Conservation (phyloP, 208 protist species). For the Leptomonas seymouri region DNA sequence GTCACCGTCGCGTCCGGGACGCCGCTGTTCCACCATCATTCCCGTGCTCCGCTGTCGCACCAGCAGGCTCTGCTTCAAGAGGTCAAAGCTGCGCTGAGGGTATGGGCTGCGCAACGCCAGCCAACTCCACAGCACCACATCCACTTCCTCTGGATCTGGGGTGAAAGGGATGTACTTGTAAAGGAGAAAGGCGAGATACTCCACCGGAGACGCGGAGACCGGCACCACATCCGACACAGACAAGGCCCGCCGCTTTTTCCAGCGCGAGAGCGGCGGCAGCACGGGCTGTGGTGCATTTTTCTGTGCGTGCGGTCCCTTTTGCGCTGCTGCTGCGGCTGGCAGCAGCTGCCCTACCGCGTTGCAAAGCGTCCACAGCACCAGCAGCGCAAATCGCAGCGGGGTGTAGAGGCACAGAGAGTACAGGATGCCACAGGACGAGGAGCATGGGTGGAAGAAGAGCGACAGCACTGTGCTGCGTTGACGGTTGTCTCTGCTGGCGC, state of each 20-base stretch:
- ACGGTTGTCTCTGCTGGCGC: conserved; percentile 4
- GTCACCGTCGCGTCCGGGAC: background rate
- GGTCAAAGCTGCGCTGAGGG: conserved; percentile 35
- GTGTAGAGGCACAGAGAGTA: conserved; percentile 19
- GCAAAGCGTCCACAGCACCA: conserved; percentile 34
- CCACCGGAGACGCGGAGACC: conserved; percentile 27
- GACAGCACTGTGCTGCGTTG: conserved; percentile 22
- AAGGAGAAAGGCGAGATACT: conserved; percentile 23
- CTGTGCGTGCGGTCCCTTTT: background rate
- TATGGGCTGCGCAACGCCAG: conserved; percentile 29
- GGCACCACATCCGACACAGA: conserved; percentile 18
- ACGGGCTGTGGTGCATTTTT: background rate
- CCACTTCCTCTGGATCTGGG: conserved; percentile 37
- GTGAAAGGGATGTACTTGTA: conserved; percentile 36
- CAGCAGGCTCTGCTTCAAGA: conserved; percentile 34
- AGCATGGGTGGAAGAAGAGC: conserved; percentile 37
- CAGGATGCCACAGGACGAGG: conserved; percentile 7
- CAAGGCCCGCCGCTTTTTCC: conserved; percentile 27
- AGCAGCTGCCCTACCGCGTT: conserved; percentile 19
- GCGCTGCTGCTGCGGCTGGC: background rate
- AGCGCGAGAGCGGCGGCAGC: conserved; percentile 17
- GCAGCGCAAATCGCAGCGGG: conserved; percentile 20
- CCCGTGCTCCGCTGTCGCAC: conserved; percentile 19
- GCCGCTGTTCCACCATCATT: conserved; percentile 4
- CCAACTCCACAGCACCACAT: conserved; percentile 53